phyloP scores from a whole-genome alignment of 1,284 basidiomycete species.

The Lentinus polychrous region DNA sequence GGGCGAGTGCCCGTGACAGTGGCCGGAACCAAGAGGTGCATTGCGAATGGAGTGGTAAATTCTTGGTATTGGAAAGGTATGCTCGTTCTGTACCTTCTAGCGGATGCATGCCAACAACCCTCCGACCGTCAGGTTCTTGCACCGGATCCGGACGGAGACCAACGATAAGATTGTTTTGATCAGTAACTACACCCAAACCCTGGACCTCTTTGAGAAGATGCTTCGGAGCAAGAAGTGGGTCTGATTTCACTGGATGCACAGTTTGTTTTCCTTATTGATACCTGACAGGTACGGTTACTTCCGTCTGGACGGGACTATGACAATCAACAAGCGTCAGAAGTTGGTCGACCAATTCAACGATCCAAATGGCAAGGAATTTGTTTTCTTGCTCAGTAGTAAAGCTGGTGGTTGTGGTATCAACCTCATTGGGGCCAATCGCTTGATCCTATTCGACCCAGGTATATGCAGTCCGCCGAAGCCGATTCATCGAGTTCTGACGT shows the following conservation, averaged over 20 bases:
- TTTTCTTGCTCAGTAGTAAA: constrained; percentile 95
- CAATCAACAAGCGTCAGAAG: constrained; percentile 92
- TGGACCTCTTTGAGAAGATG: constrained; percentile 90
- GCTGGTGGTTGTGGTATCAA: constrained; percentile 99
- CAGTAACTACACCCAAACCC: constrained; percentile 96
- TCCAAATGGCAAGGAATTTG: constrained; percentile 90
- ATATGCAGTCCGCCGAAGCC: constrained; percentile 18
- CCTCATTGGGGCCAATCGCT: constrained; percentile 92
- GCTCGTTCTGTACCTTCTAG: constrained; percentile 11
- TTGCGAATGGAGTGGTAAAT: constrained; percentile 86
- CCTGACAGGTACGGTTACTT: constrained; percentile 80
- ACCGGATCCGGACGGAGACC: constrained; percentile 74
- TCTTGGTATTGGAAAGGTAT: constrained; percentile 88
- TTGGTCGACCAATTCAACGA: constrained; percentile 98
- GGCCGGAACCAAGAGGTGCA: constrained; percentile 54
- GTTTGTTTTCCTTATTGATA: background rate
- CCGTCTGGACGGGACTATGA: constrained; percentile 92
- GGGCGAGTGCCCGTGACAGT: constrained; percentile 28
- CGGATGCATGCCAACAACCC: background rate
- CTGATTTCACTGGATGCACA: background rate
- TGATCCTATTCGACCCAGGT: constrained; percentile 97
- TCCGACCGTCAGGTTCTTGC: constrained; percentile 61
- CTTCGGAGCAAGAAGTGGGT: constrained; percentile 78
- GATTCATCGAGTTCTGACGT: background rate
- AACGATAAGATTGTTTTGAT: constrained; percentile 98